Evolutionary conservation across 2,329 filamentous ascomycete species (phyloP), one percentile per base, ranked within the genome.

Genomic region (Amauroascus niger): DNA sequence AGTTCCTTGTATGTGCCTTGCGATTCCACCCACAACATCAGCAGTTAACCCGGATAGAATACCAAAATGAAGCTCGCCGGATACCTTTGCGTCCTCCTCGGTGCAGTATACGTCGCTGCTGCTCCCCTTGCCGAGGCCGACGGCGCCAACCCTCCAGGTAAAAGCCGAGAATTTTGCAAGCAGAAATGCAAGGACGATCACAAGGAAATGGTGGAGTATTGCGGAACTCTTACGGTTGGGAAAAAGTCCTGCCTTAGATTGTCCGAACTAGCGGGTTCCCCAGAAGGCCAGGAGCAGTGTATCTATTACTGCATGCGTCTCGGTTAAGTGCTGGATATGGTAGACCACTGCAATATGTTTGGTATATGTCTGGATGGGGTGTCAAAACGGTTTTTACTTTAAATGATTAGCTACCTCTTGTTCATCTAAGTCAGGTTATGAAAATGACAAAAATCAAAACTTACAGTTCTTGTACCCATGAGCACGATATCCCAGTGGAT

Each of bases 31-130:
- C 26, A 13, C 44, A n/a, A 18, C 24, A 16, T 28, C 41, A 18
- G n/a, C 28, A 20, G 13, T 28, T 52, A 45, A 48, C n/a, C 22
- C 5, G 30, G 46, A 49, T 9, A 22, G 13, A 26, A 37, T 8
- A 45, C 20, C 39, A 54, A 26, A 24, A 54, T 54, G 52, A 54
- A 54, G 47, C 13, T 50, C n/a, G 22, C 52, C 16, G 45, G 37
- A 13, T 49, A 49, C 30, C 39, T 54, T 16, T 54, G 37, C 22
- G 9, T 50, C 4, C 24, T 54, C 1, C 24, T 54, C 40, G 37
- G 43, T 43, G 52, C 52, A 22, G 52, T 41, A 11, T 54, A 37
- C 30, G 52, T 39, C 22, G 16, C 46, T 26, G 52, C 52, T 14
- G 44, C 24, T 13, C 44, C 52, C 8, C 16, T 44, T 4, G 20